Conservation (phyloP, 2,329 filamentous ascomycete species). For the Apiospora kogelbergensis region DNA sequence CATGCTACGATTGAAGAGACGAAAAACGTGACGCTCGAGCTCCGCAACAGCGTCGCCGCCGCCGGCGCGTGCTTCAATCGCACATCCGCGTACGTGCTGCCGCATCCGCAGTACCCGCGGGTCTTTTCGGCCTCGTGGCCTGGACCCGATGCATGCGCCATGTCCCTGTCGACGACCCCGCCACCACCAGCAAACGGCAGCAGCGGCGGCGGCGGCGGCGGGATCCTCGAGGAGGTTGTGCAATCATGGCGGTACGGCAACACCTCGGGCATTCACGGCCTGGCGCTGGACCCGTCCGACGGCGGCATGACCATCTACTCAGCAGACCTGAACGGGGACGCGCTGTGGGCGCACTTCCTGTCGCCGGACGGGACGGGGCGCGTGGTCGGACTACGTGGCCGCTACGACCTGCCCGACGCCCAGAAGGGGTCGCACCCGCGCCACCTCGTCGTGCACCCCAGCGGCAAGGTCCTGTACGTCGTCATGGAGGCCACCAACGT, state of each 20-base stretch:
- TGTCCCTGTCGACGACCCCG: constrained; percentile 12
- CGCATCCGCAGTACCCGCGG: constrained; percentile 14
- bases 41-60: not conserved
- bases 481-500: constrained; percentile 20
- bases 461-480: constrained; percentile 19
- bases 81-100: constrained; percentile 19
- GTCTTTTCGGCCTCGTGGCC: constrained; percentile 20
- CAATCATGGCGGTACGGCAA: constrained; percentile 17
- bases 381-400: not conserved
- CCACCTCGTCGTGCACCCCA: constrained; percentile 18
- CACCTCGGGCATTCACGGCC: constrained; percentile 20
- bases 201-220: not conserved
- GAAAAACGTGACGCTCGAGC: not conserved
- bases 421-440: constrained; percentile 15
- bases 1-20: not conserved
- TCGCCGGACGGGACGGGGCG: constrained; percentile 1
- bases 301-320: constrained; percentile 13
- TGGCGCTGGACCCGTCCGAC: constrained; percentile 15
- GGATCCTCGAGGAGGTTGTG: not conserved
- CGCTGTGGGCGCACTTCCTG: constrained; percentile 22
- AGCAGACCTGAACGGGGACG: constrained; percentile 21
- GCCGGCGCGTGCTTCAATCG: constrained; percentile 14
- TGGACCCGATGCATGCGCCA: constrained; percentile 19
- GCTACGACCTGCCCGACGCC: not conserved
- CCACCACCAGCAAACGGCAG: not conserved